Conservation (phyloP, 805 yeast species). For the Candida maris region DNA sequence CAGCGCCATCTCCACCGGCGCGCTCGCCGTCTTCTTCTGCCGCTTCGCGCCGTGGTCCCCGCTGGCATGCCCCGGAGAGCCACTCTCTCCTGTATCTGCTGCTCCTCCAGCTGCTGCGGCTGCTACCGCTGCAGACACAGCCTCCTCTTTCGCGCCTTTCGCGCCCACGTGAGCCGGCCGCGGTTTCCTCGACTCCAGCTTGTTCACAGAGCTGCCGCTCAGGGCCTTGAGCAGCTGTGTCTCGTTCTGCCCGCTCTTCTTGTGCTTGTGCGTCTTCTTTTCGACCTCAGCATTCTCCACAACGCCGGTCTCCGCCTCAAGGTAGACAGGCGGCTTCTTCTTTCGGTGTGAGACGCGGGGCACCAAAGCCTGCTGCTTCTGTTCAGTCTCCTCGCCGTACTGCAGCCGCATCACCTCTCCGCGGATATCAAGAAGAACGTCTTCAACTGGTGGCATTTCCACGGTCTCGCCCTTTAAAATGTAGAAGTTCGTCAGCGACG, state of each 20-base stretch:
- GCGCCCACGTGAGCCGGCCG: neutral
- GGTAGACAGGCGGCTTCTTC: neutral
- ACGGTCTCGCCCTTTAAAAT: slow-evolving; percentile 63
- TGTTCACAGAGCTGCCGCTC: neutral
- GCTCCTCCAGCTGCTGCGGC: too few species aligned
- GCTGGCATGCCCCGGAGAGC: neutral
- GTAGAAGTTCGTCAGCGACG: slow-evolving; percentile 47
- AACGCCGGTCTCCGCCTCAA: neutral
- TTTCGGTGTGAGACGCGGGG: neutral
- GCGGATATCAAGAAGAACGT: slow-evolving; percentile 65
- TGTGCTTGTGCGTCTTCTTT: neutral
- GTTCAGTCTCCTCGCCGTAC: slow-evolving; percentile 4
- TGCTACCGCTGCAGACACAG: too few species aligned
- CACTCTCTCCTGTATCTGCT: neutral
- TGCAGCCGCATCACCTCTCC: slow-evolving; percentile 43
- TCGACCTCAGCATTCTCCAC: neutral
- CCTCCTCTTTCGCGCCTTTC: neutral
- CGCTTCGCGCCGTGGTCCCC: slow-evolving; percentile 6
- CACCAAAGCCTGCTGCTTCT: neutral
- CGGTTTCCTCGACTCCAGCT: neutral
- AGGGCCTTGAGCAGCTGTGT: neutral
- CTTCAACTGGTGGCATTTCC: slow-evolving; percentile 57
- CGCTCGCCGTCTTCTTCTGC: slow-evolving; percentile 5
- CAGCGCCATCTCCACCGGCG: slow-evolving; percentile 10
- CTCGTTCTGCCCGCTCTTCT: neutral